Evolutionary conservation across 805 yeast species (phyloP), one percentile per base, ranked within the genome.

Genomic region (Scheffersomyces coipomensis): DNA sequence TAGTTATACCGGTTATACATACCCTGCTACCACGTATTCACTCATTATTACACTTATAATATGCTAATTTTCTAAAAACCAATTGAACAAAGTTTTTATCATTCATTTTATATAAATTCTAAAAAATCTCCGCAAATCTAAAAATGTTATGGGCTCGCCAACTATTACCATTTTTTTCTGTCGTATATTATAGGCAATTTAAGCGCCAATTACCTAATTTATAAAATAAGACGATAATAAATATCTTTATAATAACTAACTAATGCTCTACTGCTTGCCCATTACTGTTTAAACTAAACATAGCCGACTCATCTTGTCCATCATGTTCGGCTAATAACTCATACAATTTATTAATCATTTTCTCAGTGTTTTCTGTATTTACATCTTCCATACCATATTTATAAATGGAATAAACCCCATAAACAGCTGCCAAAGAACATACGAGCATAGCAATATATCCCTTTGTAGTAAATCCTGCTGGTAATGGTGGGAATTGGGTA

Each of bases 351-450:
- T 44, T 41, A 22, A 59, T 67, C 51, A 78, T 61, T n/a, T 60
- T 66, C 24, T 62, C 69, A 30, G 69, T 68, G 43, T 78, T 77
- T 39, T 76, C 78, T 23, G 66, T 64, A 37, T 68, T 64, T 17
- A 79, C 69, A 51, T 83, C 90, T 37, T 76, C 79, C 60, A 83
- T 69, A 12, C 91, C 91, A 55, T 76, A 85, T 35, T 68, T 68
- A 43, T 76, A 73, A 39, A 85, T 83, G 3, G 83, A 66, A 38
- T 55, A 69, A 7, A 85, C 53, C 2, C 93, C 93, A 47, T 67
- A 76, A 2, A 84, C 18, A 1, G 85, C 91, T 23, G 72, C 62
- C 0, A 74, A 16, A 0, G 81, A 66, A 36, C 87, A 82, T 1
- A 78, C 43, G 0, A 64, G 43, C 35, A 85, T 56, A 3, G 89